Evolutionary conservation across 1,284 basidiomycete genomes (phyloP), one percentile per base, ranked within the genome.

Genomic region (Ganoderma lingzhi): DNA sequence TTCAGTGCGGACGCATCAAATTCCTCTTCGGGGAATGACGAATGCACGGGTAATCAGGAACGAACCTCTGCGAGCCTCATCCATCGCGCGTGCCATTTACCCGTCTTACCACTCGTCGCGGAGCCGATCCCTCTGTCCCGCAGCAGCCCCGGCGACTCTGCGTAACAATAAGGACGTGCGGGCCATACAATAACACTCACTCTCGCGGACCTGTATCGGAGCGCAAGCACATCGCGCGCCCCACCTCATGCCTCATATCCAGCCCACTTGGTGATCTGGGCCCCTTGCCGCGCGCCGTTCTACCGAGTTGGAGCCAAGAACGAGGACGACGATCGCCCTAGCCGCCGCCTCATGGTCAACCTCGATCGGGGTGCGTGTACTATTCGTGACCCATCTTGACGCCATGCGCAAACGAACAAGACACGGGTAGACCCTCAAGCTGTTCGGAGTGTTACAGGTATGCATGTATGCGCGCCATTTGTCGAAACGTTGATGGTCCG

Each of bases 201-300:
- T 48, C 55, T 65, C 70, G 65, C 67, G 70, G 71, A 68, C 64
- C 53, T 62, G 42, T 37, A 68, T 69, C 65, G 63, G 62, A 62
- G 56, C 59, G 30, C 60, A 28, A 59, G 51, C 63, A 39, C 32
- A 42, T n/a, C 51, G 48, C 28, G 35, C 58, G 39, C 51, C 35
- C 35, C 59, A n/a, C 51, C 62, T 48, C 41, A 37, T 58, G 32
- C 53, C 28, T 17, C 59, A 39, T 59, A 35, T 59, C 23, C 10
- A 19, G 45, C 37, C 32, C 58, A 42, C 17, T 42, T 23, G 56
- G 35, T 59, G 19, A n/a, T 32, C 35, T 51, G 48, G 48, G 19
- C 37, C 42, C 19, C 56, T 12, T 53, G 37, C 41, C 37, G 41
- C 55, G 30, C 56, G 17, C 17, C 32, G 10, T n/a, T 28, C 48